These are phyloP conservation scores for Suillus tomentosus DNA, from an alignment of 768 basidiomycete genomes.

Conservation along the genomic window DNA sequence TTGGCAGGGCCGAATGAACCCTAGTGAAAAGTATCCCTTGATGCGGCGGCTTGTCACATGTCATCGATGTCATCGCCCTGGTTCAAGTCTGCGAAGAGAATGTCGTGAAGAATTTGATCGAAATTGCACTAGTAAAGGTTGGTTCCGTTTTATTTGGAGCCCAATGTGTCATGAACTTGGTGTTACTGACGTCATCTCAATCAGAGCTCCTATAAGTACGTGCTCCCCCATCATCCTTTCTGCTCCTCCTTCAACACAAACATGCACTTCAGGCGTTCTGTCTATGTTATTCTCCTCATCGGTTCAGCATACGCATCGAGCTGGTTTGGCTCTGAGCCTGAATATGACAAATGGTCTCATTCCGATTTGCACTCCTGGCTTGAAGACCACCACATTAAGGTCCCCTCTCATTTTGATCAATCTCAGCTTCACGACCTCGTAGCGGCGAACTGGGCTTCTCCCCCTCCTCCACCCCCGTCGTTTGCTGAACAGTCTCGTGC, in stretches of 20 bases:
- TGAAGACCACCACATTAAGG: slow-evolving; percentile 58
- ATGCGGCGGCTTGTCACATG: too few species aligned
- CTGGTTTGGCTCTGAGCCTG: slow-evolving; percentile 51
- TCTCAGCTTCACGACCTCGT: slow-evolving; percentile 51
- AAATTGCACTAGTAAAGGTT: not conserved
- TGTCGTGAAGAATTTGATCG: too few species aligned
- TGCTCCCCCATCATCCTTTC: not conserved
- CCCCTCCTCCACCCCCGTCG: slow-evolving; percentile 34
- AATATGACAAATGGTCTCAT: slow-evolving; percentile 58
- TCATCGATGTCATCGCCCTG: too few species aligned
- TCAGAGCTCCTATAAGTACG: slow-evolving; percentile 19
- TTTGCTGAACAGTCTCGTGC: slow-evolving; percentile 20
- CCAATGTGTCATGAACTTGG: slow-evolving; percentile 11
- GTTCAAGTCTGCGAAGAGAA: too few species aligned
- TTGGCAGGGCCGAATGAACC: too few species aligned
- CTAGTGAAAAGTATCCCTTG: too few species aligned
- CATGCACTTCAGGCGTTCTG: slow-evolving; percentile 21
- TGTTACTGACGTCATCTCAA: slow-evolving; percentile 29
- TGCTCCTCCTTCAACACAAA: slow-evolving; percentile 5
- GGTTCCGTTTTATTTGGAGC: not conserved
- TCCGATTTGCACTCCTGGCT: slow-evolving; percentile 71
- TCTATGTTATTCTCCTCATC: slow-evolving; percentile 35
- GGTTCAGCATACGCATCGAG: slow-evolving; percentile 45
- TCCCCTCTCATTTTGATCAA: slow-evolving; percentile 48
- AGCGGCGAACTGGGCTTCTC: slow-evolving; percentile 56